Evolutionary conservation across 2,329 filamentous ascomycete species (phyloP), one percentile per base, ranked within the genome.

Genomic region (Ophiocordyceps sinensis): DNA sequence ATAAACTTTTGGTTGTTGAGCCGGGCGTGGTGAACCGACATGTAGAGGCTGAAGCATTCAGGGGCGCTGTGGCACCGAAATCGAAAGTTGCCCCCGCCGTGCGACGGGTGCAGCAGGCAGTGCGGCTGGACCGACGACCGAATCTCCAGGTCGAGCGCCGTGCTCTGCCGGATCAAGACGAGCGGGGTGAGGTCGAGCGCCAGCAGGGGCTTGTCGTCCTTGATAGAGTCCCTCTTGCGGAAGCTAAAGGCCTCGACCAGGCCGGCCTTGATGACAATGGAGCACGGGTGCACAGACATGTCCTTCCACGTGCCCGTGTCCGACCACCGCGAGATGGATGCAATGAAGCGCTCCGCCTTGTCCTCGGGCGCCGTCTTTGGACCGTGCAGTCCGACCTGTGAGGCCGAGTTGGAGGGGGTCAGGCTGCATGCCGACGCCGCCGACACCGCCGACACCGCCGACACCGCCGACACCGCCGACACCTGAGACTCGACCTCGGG

Each of bases 1-100:
- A 74, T 87, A 63, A 89, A 95, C 41, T 87, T 89, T 41, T 86
- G 82, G 56, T 96, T 95, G 62, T 94, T 85, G 57, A 94, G 83
- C 38, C 91, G 82, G 17, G 88, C 80, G 45, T 83, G 74, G 60
- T 96, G 93, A 46, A 96, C 88, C 36, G 89, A 75, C 53, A 75
- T 75, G 61, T 95, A 98, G 5, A 98, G 70, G 30, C 75, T 72
- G 48, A 83, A 79, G 54, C 88, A 93, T 46, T 95, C 89, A 36
- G 77, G 72, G 3, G 78, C 71, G 37, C 75, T 84, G 35, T 80
- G 70, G 38, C 85, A 85, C 35, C 91, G 82, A 72, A 96, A 91
- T 68, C 93, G 89, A 64, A 94, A 85, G 56, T 93, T 91, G 51
- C 66, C 70, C 28, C 71, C 71, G 13, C 79, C 80, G 39, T 80